phyloP scores from a whole-genome alignment of 2,329 filamentous ascomycete species.

The Fusarium nelsonii region DNA sequence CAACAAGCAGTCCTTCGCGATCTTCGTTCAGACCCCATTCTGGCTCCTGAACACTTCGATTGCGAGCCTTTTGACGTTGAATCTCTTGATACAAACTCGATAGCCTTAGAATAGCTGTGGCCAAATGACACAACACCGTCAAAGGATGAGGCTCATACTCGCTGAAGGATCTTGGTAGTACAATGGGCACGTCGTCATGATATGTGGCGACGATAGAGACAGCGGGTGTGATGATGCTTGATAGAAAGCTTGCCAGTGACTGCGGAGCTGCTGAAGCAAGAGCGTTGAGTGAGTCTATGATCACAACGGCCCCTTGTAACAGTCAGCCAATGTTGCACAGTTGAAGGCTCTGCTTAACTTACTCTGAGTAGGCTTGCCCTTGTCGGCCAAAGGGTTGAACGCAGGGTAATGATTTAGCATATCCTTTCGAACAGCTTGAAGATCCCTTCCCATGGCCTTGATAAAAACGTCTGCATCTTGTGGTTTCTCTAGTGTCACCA shows the following conservation, averaged over 20 bases:
- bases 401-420: slow-evolving; percentile 65
- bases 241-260: slow-evolving; percentile 76
- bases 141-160: slow-evolving; percentile 77
- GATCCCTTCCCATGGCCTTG: slow-evolving; percentile 69
- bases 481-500: slow-evolving; percentile 77
- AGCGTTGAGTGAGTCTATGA: slow-evolving; percentile 84
- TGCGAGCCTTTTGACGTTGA: slow-evolving; percentile 77
- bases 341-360: slow-evolving; percentile 43
- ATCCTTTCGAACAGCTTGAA: slow-evolving; percentile 69
- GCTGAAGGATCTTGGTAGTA: slow-evolving; percentile 57
- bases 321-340: slow-evolving; percentile 20
- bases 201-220: slow-evolving; percentile 83
- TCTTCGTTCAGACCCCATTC: slow-evolving; percentile 83
- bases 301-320: slow-evolving; percentile 73
- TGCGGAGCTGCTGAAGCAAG: slow-evolving; percentile 67
- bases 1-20: slow-evolving; percentile 81
- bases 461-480: slow-evolving; percentile 76
- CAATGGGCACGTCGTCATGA: slow-evolving; percentile 81
- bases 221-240: slow-evolving; percentile 72
- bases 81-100: slow-evolving; percentile 81
- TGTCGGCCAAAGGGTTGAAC: slow-evolving; percentile 53
- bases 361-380: slow-evolving; percentile 59
- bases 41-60: slow-evolving; percentile 80
- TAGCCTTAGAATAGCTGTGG: slow-evolving; percentile 85
- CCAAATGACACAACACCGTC: slow-evolving; percentile 81